These are phyloP conservation scores for Phlegmacium glaucopus DNA, from an alignment of 768 basidiomycete genomes.

Conservation along the genomic window DNA sequence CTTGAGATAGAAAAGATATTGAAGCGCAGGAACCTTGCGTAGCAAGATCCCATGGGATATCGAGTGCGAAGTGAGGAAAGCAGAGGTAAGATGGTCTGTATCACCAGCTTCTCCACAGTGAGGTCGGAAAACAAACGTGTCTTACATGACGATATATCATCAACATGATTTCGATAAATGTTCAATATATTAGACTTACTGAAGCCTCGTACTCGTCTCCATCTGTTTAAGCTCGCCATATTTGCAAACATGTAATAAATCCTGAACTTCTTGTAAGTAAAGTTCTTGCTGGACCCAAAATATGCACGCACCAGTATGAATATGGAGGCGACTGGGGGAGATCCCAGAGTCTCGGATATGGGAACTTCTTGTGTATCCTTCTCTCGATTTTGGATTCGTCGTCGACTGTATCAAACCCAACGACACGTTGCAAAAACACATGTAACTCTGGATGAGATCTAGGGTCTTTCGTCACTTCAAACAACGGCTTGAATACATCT, in stretches of 20 bases:
- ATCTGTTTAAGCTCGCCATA: slow-evolving; percentile 91
- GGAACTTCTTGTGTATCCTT: slow-evolving; percentile 90
- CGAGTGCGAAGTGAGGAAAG: slow-evolving; percentile 94
- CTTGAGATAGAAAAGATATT: slow-evolving; percentile 96
- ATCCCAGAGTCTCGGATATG: slow-evolving; percentile 88
- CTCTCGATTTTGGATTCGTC: slow-evolving; percentile 95
- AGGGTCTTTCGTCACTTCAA: slow-evolving; percentile 95
- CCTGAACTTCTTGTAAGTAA: slow-evolving; percentile 40
- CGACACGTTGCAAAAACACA: slow-evolving; percentile 89
- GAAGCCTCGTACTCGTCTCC: slow-evolving; percentile 85
- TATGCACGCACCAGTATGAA: slow-evolving; percentile 76
- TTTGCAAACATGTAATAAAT: slow-evolving; percentile 98
- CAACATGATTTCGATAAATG: neutral
- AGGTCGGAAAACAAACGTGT: slow-evolving; percentile 94
- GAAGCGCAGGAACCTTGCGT: slow-evolving; percentile 94
- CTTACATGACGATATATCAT: slow-evolving; percentile 34
- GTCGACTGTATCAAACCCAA: slow-evolving; percentile 98
- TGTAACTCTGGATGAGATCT: slow-evolving; percentile 89
- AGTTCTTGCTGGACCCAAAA: neutral
- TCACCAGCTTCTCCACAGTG: slow-evolving; percentile 99
- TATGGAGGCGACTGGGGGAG: slow-evolving; percentile 89
- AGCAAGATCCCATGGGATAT: slow-evolving; percentile 99
- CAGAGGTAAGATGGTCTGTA: slow-evolving; percentile 94
- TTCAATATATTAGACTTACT: slow-evolving; percentile 46
- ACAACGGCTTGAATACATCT: slow-evolving; percentile 93